phyloP scores from a whole-genome alignment of 495 filamentous ascomycete genomes.

The Hypoxylon lienhwacheense region DNA sequence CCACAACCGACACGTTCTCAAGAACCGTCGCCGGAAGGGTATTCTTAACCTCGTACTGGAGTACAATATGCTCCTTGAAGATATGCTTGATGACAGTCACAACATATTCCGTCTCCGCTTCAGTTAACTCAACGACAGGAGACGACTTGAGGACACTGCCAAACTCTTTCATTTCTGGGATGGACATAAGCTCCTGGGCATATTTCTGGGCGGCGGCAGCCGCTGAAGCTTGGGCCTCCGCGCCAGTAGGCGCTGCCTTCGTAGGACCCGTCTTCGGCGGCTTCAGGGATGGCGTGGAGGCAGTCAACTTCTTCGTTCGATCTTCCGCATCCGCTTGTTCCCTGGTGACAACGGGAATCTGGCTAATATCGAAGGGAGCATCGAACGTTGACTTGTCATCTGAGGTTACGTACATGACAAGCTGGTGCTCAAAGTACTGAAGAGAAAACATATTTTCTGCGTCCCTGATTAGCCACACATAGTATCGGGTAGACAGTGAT shows the following conservation, averaged over 20 bases:
- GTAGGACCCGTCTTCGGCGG: slow-evolving; percentile 81
- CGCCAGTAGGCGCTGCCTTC: slow-evolving; percentile 69
- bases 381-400: slow-evolving; percentile 82
- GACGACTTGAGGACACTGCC: slow-evolving; percentile 90
- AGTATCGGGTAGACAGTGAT: slow-evolving; percentile 30
- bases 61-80: slow-evolving; percentile 92
- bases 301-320: slow-evolving; percentile 91
- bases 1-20: slow-evolving; percentile 85
- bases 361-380: slow-evolving; percentile 82
- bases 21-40: slow-evolving; percentile 88
- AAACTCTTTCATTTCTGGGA: slow-evolving; percentile 87
- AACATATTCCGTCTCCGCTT: slow-evolving; percentile 97
- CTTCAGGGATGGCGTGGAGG: slow-evolving; percentile 90
- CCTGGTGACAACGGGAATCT: slow-evolving; percentile 90
- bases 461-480: slow-evolving; percentile 32
- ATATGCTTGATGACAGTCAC: slow-evolving; percentile 93
- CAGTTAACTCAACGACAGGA: slow-evolving; percentile 81
- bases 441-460: slow-evolving; percentile 85
- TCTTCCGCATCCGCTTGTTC: slow-evolving; percentile 98
- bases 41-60: slow-evolving; percentile 98
- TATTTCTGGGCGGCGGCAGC: slow-evolving; percentile 84
- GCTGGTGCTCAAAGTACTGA: slow-evolving; percentile 93
- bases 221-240: slow-evolving; percentile 71
- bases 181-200: slow-evolving; percentile 78
- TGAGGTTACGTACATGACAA: slow-evolving; percentile 96